A percentile compares a stretch with the other conserved stretches of the same genome.
These are phyloP conservation scores for Hordeum vulgare DNA, from an alignment of 176 grass and related monocot genomes.

Conservation along the genomic window MorexV3_pseudomolecules_assembly NC_058518.1:176813681-176814180, in stretches of 20 bases:
- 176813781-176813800: not conserved
- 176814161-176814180: not conserved
- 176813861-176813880: not conserved
- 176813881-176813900: slow-evolving; percentile 54
- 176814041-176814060: slow-evolving; percentile 27
- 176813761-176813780: not conserved
- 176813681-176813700: not conserved
- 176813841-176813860: not conserved
- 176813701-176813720: not conserved
- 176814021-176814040: slow-evolving; percentile 97
- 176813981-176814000: slow-evolving; percentile 96
- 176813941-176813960: slow-evolving; percentile 87
- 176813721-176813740: not conserved
- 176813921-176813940: slow-evolving; percentile 93
- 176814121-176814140: not conserved
- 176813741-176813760: not conserved
- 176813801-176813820: not conserved
- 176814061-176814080: not conserved
- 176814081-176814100: not conserved
- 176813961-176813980: slow-evolving; percentile 84
- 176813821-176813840: not conserved
- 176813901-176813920: slow-evolving; percentile 98
- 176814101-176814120: not conserved
- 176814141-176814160: not conserved
- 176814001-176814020: slow-evolving; percentile 87